Base-by-base conservation (phyloP, 2,329 filamentous ascomycete species). In the Fusarium pilosicola region DNA sequence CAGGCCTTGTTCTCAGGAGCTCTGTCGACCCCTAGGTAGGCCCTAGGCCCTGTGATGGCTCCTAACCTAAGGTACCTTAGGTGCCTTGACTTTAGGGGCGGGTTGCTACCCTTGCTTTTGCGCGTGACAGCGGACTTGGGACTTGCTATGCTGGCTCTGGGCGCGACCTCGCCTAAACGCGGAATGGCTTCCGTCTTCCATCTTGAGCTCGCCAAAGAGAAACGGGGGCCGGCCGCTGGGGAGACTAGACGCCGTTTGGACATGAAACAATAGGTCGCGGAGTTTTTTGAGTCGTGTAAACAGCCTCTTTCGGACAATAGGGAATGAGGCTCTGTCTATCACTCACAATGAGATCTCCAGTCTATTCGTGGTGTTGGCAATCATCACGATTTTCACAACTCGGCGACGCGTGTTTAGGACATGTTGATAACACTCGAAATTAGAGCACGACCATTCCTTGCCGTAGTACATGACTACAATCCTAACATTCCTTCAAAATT, bases 121-220 rank as follows among this genome's bases (percentile, higher is more conserved):
- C 76, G 76, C 76, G 70, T 76, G 76, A 77, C 74, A 70, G 54
- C 51, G 65, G 59, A 49, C 41, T 62, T 64, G 34, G 49, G 56
- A 67, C 73, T 61, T 54, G 38, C 41, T 67, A 39, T 46, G 51
- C 62, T 48, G 52, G 66, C 58, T 76, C 28, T 57, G 65, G 57
- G 69, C 71, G 65, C 64, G 42, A 15, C n/a, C 72, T 78, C 76
- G 76, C 76, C 76, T 78, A 78, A 77, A 42, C 68, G 72, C 76
- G 76, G 76, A 78, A 78, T 10, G 0, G 0, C 20, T 74, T 78
- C 76, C 76, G 76, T 42, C 24, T 32, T 51, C 34, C 57, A 62
- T 61, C 54, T 36, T 41, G 32, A n/a, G 41, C 32, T 65, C 65
- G 59, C 60, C 38, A 63, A 54, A 63, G 61, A 48, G 60, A 38